phyloP scores from a whole-genome alignment of 257 asterid species.

The Fraxinus anomala region DNA sequence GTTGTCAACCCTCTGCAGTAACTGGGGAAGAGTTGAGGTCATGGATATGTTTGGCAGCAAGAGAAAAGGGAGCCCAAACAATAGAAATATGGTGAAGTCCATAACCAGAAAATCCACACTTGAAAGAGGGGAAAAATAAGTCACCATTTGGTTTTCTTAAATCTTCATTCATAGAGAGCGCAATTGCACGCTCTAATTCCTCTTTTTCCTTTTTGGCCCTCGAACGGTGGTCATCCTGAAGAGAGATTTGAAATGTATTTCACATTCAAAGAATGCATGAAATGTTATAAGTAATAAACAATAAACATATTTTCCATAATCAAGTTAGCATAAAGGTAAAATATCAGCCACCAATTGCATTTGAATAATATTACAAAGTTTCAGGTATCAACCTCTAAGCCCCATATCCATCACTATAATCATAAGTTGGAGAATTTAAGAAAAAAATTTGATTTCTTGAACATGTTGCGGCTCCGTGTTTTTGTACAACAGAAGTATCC shows the following conservation, averaged over 20 bases:
- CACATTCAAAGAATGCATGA: not conserved
- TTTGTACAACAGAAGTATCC: not conserved
- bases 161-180: conserved; percentile 78
- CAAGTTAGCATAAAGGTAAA: not conserved
- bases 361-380: not conserved
- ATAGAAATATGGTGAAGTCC: not conserved
- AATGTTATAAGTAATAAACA: not conserved
- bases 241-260: conserved; percentile 22
- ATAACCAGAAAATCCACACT: not conserved
- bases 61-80: not conserved
- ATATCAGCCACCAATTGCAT: not conserved
- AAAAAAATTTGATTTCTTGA: not conserved
- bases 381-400: not conserved
- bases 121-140: not conserved
- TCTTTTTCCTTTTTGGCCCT: conserved; percentile 63
- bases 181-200: conserved; percentile 86
- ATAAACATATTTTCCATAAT: not conserved
- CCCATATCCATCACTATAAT: not conserved
- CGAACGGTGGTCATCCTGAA: conserved; percentile 77
- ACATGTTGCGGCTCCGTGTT: not conserved
- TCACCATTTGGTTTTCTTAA: conserved; percentile 65
- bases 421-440: not conserved
- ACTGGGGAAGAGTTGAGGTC: not conserved
- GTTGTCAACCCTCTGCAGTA: not conserved
- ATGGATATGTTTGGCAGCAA: not conserved